Evolutionary conservation across 495 filamentous ascomycete genomes (phyloP).

Genomic region (Penicillium silybi): DNA sequence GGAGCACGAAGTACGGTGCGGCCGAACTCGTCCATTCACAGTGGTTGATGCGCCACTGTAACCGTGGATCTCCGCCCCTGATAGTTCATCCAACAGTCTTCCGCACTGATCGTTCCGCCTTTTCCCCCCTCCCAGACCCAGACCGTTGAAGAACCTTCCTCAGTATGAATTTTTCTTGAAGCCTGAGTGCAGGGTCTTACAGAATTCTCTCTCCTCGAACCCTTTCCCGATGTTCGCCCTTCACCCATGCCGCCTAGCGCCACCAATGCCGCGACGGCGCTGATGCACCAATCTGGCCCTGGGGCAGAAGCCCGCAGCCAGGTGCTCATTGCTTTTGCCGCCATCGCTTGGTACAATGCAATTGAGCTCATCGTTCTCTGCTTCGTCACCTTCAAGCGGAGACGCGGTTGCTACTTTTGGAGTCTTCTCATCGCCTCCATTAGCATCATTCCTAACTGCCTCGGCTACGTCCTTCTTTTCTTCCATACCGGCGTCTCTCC

Average conservation of each 20-base stretch:
- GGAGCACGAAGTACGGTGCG: too few relatives aligned
- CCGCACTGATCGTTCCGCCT: too few relatives aligned
- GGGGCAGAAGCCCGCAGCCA: slow-evolving; percentile 10
- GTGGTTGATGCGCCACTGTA: too few relatives aligned
- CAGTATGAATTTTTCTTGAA: too few relatives aligned
- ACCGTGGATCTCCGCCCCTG: too few relatives aligned
- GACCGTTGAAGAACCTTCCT: too few relatives aligned
- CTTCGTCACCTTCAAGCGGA: slow-evolving; percentile 45
- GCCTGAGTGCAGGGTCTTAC: background rate
- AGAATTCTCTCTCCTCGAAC: background rate
- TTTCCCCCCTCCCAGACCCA: too few relatives aligned
- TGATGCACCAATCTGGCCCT: slow-evolving; percentile 1
- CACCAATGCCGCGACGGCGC: slow-evolving; percentile 2
- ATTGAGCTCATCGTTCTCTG: slow-evolving; percentile 45
- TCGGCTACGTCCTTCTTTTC: slow-evolving; percentile 46
- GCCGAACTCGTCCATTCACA: too few relatives aligned
- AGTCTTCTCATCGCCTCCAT: slow-evolving; percentile 41
- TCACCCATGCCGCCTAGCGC: slow-evolving; percentile 14
- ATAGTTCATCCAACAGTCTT: too few relatives aligned
- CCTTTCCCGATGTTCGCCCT: slow-evolving; percentile 5
- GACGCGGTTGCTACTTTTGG: slow-evolving; percentile 49
- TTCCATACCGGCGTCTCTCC: slow-evolving; percentile 28
- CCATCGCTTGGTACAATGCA: slow-evolving; percentile 46
- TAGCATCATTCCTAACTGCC: slow-evolving; percentile 35
- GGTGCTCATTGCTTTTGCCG: slow-evolving; percentile 32